These are phyloP conservation scores for Euphrasia arctica DNA, from an alignment of 305 asterid species.

Conservation along the genomic window DNA sequence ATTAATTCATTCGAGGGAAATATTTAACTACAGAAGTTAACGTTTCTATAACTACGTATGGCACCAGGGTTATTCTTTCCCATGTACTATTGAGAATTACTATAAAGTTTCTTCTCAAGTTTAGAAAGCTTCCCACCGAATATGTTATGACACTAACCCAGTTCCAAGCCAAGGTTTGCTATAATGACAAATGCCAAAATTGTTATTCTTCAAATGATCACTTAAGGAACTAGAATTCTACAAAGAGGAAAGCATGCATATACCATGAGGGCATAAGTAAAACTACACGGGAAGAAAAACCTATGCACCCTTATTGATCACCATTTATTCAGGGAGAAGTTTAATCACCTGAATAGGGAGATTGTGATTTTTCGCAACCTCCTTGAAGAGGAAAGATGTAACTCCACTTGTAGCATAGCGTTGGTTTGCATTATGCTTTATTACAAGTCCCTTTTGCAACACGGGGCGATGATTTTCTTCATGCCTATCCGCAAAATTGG, in stretches of 20 bases:
- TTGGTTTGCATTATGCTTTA: constrained; percentile 96
- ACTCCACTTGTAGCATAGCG: constrained; percentile 96
- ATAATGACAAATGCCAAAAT: constrained; percentile 4
- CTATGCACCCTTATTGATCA: not conserved
- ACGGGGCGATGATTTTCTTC: constrained; percentile 94
- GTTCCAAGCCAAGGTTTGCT: constrained; percentile 17
- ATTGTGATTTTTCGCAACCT: constrained; percentile 72
- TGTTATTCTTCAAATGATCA: constrained; percentile 7
- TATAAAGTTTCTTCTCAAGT: not conserved
- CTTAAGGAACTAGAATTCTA: constrained; percentile 3
- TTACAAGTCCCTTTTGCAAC: constrained; percentile 92
- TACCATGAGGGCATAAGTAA: not conserved
- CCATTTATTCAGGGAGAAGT: constrained; percentile 6
- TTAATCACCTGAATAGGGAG: constrained; percentile 83
- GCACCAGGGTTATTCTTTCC: not conserved
- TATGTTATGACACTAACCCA: constrained; percentile 16
- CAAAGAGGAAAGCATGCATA: constrained; percentile 15
- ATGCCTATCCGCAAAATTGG: constrained; percentile 79
- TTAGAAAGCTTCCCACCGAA: not conserved
- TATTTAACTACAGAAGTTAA: not conserved
- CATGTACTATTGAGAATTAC: not conserved
- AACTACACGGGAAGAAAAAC: not conserved
- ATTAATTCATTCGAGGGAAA: not conserved
- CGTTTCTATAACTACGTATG: not conserved
- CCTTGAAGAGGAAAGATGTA: constrained; percentile 92